Conservation (phyloP, 2,329 filamentous ascomycete species). For the Colletotrichum spaethianum region DNA sequence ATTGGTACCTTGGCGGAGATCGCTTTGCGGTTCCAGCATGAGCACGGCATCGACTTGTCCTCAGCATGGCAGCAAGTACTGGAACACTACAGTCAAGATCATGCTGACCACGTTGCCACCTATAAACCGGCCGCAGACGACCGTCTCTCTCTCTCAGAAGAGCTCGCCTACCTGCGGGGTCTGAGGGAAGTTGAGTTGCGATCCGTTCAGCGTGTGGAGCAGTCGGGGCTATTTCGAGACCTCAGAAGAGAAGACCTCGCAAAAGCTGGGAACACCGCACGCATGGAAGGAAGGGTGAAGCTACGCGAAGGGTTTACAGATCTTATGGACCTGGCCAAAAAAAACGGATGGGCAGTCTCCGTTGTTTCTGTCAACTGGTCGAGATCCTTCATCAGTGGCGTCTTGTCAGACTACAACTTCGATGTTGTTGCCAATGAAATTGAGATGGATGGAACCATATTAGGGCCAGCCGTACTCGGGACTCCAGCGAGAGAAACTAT, state of each 20-base stretch:
- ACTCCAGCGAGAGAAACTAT: conserved; percentile 45
- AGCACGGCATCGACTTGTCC: conserved; percentile 51
- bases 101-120: conserved; percentile 52
- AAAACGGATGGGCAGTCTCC: conserved; percentile 55
- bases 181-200: conserved; percentile 60
- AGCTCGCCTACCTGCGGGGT: conserved; percentile 60
- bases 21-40: conserved; percentile 53
- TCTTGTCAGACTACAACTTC: conserved; percentile 51
- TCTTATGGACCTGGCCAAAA: conserved; percentile 46
- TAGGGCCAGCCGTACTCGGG: conserved; percentile 54
- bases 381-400: conserved; percentile 61
- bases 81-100: conserved; percentile 60
- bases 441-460: conserved; percentile 54
- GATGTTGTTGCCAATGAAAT: conserved; percentile 62
- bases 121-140: conserved; percentile 51
- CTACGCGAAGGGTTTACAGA: conserved; percentile 58
- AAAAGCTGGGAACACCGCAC: conserved; percentile 55
- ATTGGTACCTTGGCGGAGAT: conserved; percentile 62
- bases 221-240: conserved; percentile 60
- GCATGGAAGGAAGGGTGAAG: conserved; percentile 50
- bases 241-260: conserved; percentile 52
- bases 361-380: conserved; percentile 69
- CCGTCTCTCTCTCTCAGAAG: conserved; percentile 54
- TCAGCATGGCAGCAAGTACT: conserved; percentile 62
- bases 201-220: conserved; percentile 61